These are phyloP conservation scores for Primulina eburnea DNA, from an alignment of 257 asterid species.

Conservation along the genomic window DNA sequence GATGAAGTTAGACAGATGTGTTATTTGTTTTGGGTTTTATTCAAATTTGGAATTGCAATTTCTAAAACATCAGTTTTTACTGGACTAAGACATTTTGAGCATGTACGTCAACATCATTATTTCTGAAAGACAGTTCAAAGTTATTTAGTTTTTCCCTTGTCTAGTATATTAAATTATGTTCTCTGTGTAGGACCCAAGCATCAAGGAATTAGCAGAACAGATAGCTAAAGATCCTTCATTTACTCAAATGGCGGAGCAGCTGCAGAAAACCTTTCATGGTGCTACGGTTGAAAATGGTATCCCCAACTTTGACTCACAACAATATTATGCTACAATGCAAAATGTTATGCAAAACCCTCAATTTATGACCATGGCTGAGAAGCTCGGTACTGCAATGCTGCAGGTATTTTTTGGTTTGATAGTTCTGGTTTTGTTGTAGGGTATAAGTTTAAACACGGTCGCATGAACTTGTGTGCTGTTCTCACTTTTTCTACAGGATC, in stretches of 20 bases:
- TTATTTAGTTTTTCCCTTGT: not conserved
- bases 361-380: constrained; percentile 94
- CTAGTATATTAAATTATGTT: not conserved
- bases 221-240: constrained; percentile 56
- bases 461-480: not conserved
- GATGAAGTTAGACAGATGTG: too few species aligned
- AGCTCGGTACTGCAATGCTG: constrained; percentile 80
- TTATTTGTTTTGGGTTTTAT: too few species aligned
- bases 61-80: not conserved
- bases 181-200: constrained; percentile 52
- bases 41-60: too few species aligned
- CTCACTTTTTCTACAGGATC: constrained; percentile 40
- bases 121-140: too few species aligned
- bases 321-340: constrained; percentile 86
- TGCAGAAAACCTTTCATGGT: constrained; percentile 88
- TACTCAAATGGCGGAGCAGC: constrained; percentile 94
- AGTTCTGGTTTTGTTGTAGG: constrained; percentile 5
- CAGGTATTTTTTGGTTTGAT: constrained; percentile 46
- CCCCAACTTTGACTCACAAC: constrained; percentile 90
- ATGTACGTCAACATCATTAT: not conserved
- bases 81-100: not conserved
- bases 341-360: constrained; percentile 99
- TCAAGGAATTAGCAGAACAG: constrained; percentile 57
- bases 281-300: constrained; percentile 54
- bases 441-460: not conserved